Evolutionary conservation across 371 early-diverging fungal species (phyloP).

Genomic region (Mortierella sp.): DNA sequence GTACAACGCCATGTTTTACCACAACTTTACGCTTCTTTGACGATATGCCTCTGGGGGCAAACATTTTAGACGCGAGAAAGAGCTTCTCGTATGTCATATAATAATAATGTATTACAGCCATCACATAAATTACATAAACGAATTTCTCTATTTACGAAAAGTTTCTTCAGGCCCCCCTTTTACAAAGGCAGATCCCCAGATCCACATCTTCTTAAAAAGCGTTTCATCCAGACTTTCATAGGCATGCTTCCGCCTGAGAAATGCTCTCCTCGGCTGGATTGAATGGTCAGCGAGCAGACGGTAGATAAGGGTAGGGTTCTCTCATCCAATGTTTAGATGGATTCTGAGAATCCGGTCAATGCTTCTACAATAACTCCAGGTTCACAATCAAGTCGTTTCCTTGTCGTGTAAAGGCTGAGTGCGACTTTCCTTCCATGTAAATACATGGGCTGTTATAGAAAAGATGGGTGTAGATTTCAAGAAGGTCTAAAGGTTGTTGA

Average conservation of each 20-base stretch:
- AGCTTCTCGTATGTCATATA: neutral
- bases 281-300: constrained; percentile 65
- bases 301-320: constrained; percentile 76
- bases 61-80: constrained; percentile 7
- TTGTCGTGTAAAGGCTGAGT: constrained; percentile 87
- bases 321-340: constrained; percentile 84
- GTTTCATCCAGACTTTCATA: constrained; percentile 40
- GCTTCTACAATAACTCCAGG: constrained; percentile 84
- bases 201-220: too few species aligned
- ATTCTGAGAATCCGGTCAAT: constrained; percentile 83
- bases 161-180: constrained; percentile 73
- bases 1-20: neutral
- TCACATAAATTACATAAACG: too few species aligned
- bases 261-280: constrained; percentile 82
- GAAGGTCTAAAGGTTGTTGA: neutral
- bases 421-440: constrained; percentile 96
- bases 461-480: neutral
- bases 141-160: constrained; percentile 27
- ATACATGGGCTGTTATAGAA: constrained; percentile 77
- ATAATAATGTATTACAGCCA: too few species aligned
- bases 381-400: constrained; percentile 85
- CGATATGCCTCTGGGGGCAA: too few species aligned
- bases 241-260: constrained; percentile 94
- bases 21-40: neutral
- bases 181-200: constrained; percentile 57